phyloP scores from a whole-genome alignment of 2,329 filamentous ascomycete genomes.

The Elsinoe australis region DNA sequence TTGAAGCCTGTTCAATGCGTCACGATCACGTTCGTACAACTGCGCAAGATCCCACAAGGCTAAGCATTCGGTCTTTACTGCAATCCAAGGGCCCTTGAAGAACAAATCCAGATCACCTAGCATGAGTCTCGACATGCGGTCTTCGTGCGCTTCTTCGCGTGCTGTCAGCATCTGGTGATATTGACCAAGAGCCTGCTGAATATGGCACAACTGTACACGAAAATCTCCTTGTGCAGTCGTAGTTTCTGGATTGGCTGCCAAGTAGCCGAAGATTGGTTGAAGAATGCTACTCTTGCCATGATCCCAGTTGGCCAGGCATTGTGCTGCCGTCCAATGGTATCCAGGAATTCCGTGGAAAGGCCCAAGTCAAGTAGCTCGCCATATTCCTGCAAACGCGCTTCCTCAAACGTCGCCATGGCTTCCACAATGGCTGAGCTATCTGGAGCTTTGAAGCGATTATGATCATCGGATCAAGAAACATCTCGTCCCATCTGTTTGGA shows the following conservation, averaged over 20 bases:
- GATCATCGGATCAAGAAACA: no score
- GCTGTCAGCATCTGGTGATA: neutral
- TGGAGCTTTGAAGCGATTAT: no score
- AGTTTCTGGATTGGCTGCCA: neutral
- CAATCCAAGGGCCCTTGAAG: neutral
- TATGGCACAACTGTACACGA: neutral
- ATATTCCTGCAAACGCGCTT: neutral
- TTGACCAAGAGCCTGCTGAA: neutral
- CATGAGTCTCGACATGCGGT: neutral
- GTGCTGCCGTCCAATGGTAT: neutral
- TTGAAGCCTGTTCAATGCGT: no score
- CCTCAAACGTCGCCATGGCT: no score
- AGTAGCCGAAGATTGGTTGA: neutral
- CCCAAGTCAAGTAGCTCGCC: neutral
- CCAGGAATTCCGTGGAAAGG: neutral
- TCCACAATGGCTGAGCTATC: no score
- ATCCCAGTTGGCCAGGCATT: neutral
- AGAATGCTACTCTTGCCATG: neutral
- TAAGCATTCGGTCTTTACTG: neutral
- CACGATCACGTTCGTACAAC: no score
- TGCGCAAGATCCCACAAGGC: neutral
- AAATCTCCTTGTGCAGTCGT: neutral
- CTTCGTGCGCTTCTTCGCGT: neutral
- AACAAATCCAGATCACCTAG: neutral
- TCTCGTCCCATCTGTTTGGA: no score